phyloP scores from a whole-genome alignment of 1,139 yeast species.

The Kodamaea arcana region DNA sequence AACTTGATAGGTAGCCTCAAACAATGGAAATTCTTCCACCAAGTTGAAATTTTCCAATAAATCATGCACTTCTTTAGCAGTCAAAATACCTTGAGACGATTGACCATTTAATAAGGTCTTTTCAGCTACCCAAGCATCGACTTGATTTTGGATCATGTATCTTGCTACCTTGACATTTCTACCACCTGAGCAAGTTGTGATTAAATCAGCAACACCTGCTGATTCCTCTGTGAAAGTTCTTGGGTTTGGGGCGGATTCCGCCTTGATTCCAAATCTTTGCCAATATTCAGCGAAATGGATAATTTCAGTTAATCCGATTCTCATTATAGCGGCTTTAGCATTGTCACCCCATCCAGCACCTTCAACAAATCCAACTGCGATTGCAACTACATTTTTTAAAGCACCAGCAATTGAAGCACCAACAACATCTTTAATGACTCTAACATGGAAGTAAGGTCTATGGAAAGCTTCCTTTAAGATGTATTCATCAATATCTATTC shows the following conservation, averaged over 20 bases:
- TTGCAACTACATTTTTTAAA: constrained; percentile 86
- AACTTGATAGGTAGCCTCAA: constrained; percentile 79
- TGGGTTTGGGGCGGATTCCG: constrained; percentile 63
- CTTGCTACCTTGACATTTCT: constrained; percentile 88
- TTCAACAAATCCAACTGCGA: constrained; percentile 92
- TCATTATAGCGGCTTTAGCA: constrained; percentile 93
- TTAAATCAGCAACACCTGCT: constrained; percentile 95
- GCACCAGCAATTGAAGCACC: constrained; percentile 97
- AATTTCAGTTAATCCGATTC: constrained; percentile 87
- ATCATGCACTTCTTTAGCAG: constrained; percentile 86
- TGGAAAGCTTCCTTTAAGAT: constrained; percentile 78
- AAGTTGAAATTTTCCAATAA: constrained; percentile 60
- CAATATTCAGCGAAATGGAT: constrained; percentile 50
- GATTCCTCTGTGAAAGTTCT: constrained; percentile 85
- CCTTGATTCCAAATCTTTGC: constrained; percentile 63
- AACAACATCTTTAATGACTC: constrained; percentile 82
- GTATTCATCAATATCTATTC: constrained; percentile 66
- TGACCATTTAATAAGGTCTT: constrained; percentile 82
- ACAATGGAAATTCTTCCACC: constrained; percentile 76
- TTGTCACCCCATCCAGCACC: constrained; percentile 98
- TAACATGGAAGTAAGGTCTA: constrained; percentile 93
- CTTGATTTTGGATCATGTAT: constrained; percentile 68
- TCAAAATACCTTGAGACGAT: constrained; percentile 89
- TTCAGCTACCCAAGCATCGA: constrained; percentile 76
- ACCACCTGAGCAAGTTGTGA: constrained; percentile 96